Percentiles rank a stretch among this genome's conserved stretches.
phyloP scores from a whole-genome alignment of 1,139 yeast genomes.

The Yamadazyma epiphylla region DNA sequence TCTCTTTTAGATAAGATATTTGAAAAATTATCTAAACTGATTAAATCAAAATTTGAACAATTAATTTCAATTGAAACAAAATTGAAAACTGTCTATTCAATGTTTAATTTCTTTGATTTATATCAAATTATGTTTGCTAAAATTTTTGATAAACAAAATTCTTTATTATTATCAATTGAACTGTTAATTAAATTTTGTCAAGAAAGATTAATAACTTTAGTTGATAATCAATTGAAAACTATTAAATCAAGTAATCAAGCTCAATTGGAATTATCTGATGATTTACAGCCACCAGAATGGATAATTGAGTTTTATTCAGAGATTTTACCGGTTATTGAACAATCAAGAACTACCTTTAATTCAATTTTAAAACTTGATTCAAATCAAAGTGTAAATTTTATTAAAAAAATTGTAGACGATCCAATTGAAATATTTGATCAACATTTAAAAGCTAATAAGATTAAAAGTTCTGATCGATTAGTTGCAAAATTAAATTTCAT shows the following conservation, averaged over 20 bases:
- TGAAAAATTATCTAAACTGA: conserved; percentile 37
- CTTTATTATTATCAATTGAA: conserved; percentile 21
- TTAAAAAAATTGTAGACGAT: conserved; percentile 38
- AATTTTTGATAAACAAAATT: conserved; percentile 20
- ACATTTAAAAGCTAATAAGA: conserved; percentile 28
- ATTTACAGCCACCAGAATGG: conserved; percentile 74
- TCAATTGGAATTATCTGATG: conserved; percentile 39
- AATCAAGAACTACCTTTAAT: conserved; percentile 22
- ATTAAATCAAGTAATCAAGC: conserved; percentile 39
- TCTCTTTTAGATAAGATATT: conserved; percentile 30
- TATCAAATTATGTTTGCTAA: conserved; percentile 70
- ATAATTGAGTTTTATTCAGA: conserved; percentile 52
- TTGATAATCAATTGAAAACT: conserved; percentile 39
- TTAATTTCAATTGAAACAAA: conserved; percentile 63
- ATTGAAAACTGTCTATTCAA: conserved; percentile 51
- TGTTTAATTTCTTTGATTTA: conserved; percentile 60
- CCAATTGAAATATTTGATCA: conserved; percentile 44
- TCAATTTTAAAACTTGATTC: conserved; percentile 37
- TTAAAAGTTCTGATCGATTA: conserved; percentile 28
- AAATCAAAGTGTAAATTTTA: conserved; percentile 28
- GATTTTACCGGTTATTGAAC: conserved; percentile 48
- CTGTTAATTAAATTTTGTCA: conserved; percentile 29
- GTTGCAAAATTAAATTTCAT: conserved; percentile 56
- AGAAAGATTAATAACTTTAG: conserved; percentile 36
- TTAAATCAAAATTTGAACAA: conserved; percentile 56